A percentile compares a stretch with the other conserved stretches of the same genome.
Evolutionary conservation across 2,329 filamentous ascomycete genomes (phyloP).

Genomic region (Sclerotinia sclerotiorum): DNA sequence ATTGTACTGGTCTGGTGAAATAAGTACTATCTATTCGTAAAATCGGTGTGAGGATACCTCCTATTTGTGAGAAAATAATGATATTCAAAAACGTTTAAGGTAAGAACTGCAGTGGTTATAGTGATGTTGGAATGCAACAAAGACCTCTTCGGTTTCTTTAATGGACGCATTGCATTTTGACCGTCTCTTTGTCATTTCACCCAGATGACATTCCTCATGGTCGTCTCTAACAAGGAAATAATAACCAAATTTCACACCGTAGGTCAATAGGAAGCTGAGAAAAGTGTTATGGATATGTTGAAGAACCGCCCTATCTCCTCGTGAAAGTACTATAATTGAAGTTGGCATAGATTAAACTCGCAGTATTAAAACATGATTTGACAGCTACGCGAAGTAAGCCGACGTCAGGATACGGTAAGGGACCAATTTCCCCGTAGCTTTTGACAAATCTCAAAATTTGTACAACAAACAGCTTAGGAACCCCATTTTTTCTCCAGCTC

Average conservation of each 20-base stretch:
- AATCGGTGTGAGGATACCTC: too few relatives aligned
- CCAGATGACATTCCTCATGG: too few relatives aligned
- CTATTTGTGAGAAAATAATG: neutral
- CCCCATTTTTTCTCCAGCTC: conserved; percentile 33
- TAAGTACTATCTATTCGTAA: neutral
- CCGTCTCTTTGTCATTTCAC: neutral
- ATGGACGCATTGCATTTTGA: too few relatives aligned
- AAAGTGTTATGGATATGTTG: neutral
- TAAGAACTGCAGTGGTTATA: neutral
- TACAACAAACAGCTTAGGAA: neutral
- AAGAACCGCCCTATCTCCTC: neutral
- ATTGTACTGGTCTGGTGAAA: too few relatives aligned
- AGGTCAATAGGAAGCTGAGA: neutral
- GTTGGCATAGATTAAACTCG: neutral
- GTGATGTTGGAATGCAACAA: neutral
- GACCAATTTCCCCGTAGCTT: too few relatives aligned
- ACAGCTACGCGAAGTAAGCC: neutral
- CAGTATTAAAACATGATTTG: too few relatives aligned
- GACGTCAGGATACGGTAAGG: neutral
- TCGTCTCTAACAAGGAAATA: neutral
- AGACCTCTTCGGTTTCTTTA: neutral
- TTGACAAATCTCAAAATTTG: neutral
- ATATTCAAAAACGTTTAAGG: neutral
- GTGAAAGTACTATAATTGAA: neutral
- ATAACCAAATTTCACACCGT: neutral